Evolutionary conservation across 2,329 filamentous ascomycete species (phyloP).

Genomic region (Ascochyta lentis): DNA sequence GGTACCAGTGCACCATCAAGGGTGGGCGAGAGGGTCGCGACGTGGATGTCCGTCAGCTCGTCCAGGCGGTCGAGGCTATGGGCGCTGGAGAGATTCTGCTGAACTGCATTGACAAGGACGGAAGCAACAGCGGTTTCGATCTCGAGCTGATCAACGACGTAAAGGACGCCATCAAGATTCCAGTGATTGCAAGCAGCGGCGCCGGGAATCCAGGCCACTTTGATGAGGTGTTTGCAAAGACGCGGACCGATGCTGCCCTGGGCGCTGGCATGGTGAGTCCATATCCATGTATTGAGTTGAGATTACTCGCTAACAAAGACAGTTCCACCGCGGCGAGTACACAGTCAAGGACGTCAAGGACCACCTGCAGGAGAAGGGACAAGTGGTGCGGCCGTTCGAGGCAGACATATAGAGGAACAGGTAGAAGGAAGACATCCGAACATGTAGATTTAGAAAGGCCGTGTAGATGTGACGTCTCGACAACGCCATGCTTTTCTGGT

Average conservation of each 20-base stretch:
- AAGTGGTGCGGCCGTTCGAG: constrained; percentile 83
- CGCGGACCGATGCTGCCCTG: constrained; percentile 86
- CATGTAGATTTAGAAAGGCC: neutral
- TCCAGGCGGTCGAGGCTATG: constrained; percentile 92
- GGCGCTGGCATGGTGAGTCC: constrained; percentile 84
- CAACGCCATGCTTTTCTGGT: constrained; percentile 31
- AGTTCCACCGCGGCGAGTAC: constrained; percentile 94
- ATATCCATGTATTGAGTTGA: neutral
- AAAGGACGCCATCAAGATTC: constrained; percentile 85
- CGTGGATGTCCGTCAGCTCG: constrained; percentile 88
- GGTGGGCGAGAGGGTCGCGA: constrained; percentile 94
- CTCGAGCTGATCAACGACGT: constrained; percentile 88
- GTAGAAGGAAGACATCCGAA: neutral
- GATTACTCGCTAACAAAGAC: neutral
- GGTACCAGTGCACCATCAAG: constrained; percentile 98
- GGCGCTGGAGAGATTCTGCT: constrained; percentile 92
- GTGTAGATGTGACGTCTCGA: neutral
- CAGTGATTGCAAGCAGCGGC: constrained; percentile 93
- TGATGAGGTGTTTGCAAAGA: constrained; percentile 85
- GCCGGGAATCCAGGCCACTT: constrained; percentile 90
- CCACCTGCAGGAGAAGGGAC: constrained; percentile 71
- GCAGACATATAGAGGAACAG: constrained; percentile 24
- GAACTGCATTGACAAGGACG: constrained; percentile 98
- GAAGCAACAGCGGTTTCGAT: constrained; percentile 93
- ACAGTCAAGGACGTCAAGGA: constrained; percentile 95